phyloP scores from a whole-genome alignment of 2,329 filamentous ascomycete species.

The Scedosporium dehoogii region DNA sequence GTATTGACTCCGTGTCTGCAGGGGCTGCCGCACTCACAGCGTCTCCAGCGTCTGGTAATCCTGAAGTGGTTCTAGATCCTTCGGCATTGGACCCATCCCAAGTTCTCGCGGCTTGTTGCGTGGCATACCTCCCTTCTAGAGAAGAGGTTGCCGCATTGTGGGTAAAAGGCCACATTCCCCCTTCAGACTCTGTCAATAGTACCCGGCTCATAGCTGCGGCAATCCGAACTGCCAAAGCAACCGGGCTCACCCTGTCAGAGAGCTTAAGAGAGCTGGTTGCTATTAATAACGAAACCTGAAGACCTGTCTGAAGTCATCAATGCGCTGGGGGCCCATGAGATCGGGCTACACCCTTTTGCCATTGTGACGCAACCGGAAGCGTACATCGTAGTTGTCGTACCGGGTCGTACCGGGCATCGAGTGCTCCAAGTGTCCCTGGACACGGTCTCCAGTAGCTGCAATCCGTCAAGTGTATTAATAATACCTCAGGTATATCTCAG shows the following conservation, averaged over 20 bases:
- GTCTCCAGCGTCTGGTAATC: conserved; percentile 20
- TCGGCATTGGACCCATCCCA: conserved; percentile 69
- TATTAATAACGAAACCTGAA: neutral
- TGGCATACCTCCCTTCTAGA: conserved; percentile 75
- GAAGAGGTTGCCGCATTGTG: conserved; percentile 94
- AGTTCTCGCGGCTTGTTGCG: conserved; percentile 74
- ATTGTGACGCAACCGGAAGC: no score
- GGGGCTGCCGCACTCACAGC: conserved; percentile 74
- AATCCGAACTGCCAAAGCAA: conserved; percentile 29
- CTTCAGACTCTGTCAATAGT: conserved; percentile 23
- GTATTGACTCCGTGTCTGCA: conserved; percentile 79
- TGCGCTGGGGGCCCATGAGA: no score
- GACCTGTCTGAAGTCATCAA: no score
- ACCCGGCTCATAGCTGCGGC: conserved; percentile 27
- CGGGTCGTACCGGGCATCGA: no score
- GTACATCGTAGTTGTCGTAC: no score
- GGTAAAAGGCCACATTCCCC: conserved; percentile 64
- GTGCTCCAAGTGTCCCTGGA: no score
- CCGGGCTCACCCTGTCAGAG: conserved; percentile 18
- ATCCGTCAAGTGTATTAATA: no score
- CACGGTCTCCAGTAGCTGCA: no score
- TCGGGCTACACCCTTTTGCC: no score
- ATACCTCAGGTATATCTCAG: no score
- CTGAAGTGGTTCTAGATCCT: conserved; percentile 64
- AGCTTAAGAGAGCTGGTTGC: conserved; percentile 25